A percentile compares a stretch with the other conserved stretches of the same genome.
phyloP scores from a whole-genome alignment of 1,139 yeast species.

The Geotrichum fermentans region DNA sequence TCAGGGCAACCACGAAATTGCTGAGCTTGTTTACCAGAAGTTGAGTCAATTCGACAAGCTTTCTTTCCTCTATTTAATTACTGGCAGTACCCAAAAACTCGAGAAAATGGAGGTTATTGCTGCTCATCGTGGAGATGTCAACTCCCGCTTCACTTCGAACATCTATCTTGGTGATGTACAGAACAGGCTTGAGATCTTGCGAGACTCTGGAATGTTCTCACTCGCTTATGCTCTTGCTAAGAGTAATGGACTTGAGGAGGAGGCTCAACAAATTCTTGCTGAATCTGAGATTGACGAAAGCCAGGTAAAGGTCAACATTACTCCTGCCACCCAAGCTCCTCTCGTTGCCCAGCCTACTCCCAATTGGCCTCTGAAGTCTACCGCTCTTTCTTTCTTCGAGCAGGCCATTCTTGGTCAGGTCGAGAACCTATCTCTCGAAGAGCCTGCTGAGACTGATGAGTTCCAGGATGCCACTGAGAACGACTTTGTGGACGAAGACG shows the following conservation, averaged over 20 bases:
- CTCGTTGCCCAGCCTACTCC: constrained; percentile 47
- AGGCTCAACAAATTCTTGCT: constrained; percentile 65
- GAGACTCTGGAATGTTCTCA: constrained; percentile 76
- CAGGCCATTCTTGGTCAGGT: constrained; percentile 75
- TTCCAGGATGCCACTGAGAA: constrained; percentile 25
- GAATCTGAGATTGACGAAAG: constrained; percentile 57
- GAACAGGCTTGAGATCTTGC: constrained; percentile 68
- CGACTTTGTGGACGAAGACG: constrained; percentile 37
- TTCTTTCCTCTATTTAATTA: constrained; percentile 76
- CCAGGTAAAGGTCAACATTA: constrained; percentile 54
- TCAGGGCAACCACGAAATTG: constrained; percentile 84
- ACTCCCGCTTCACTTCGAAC: constrained; percentile 78
- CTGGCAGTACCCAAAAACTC: constrained; percentile 74
- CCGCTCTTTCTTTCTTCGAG: constrained; percentile 76
- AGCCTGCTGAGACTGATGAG: constrained; percentile 27
- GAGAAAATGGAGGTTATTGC: constrained; percentile 86
- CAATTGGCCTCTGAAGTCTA: constrained; percentile 81
- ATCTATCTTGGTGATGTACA: constrained; percentile 71
- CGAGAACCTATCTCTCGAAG: constrained; percentile 58
- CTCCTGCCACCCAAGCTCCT: constrained; percentile 33
- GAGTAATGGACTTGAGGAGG: constrained; percentile 71
- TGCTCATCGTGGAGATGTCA: constrained; percentile 76
- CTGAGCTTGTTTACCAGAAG: constrained; percentile 85
- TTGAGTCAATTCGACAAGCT: constrained; percentile 81
- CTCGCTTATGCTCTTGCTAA: constrained; percentile 92